phyloP scores from a whole-genome alignment of 495 filamentous ascomycete genomes.

The Daldinia decipiens region DNA sequence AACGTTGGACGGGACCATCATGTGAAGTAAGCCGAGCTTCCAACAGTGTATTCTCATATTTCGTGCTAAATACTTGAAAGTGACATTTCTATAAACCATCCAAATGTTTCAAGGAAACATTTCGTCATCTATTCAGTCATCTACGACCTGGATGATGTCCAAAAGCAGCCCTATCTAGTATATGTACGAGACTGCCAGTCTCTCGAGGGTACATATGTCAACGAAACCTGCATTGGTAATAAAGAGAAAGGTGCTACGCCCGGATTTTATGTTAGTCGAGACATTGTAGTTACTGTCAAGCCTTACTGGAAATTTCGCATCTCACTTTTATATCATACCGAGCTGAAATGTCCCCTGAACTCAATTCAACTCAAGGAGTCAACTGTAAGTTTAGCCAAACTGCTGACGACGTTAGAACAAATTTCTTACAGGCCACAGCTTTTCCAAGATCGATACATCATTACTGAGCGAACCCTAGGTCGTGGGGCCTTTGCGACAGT shows the following conservation, averaged over 20 bases:
- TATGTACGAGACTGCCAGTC: constrained; percentile 70
- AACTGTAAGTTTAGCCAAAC: constrained; percentile 18
- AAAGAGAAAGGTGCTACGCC: constrained; percentile 35
- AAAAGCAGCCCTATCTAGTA: constrained; percentile 59
- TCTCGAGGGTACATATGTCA: constrained; percentile 65
- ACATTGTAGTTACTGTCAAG: constrained; percentile 61
- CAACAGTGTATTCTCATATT: not conserved
- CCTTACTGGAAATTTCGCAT: constrained; percentile 52
- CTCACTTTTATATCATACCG: constrained; percentile 24
- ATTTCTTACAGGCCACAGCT: constrained; percentile 48
- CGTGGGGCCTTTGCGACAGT: constrained; percentile 86
- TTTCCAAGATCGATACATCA: constrained; percentile 58
- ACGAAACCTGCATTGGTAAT: constrained; percentile 57
- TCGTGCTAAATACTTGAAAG: constrained; percentile 44
- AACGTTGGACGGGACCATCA: constrained; percentile 51
- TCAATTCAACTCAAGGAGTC: constrained; percentile 37
- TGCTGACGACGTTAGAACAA: not conserved
- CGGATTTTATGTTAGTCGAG: constrained; percentile 64
- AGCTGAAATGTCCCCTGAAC: constrained; percentile 23
- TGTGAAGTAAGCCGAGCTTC: constrained; percentile 45
- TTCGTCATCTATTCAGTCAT: constrained; percentile 70
- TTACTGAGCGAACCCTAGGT: constrained; percentile 72
- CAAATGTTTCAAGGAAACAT: constrained; percentile 65
- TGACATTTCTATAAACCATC: constrained; percentile 54
- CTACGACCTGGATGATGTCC: constrained; percentile 56